Percentiles rank a stretch among this genome's conserved stretches.
Evolutionary conservation across 192 early-diverging fungal species (phyloP).

Genomic region (Linnemannia zychae): DNA sequence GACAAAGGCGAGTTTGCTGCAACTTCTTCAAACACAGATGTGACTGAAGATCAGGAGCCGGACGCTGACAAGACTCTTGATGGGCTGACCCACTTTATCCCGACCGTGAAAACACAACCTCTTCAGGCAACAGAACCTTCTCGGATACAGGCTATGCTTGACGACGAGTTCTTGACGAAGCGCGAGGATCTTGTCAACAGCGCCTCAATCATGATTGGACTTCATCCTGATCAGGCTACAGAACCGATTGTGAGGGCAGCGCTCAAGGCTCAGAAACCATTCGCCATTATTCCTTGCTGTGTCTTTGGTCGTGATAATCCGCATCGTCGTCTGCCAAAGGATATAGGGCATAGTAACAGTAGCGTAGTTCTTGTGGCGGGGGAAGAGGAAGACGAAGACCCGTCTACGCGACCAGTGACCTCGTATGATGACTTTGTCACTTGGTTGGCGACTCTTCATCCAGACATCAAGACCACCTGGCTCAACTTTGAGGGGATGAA

Average conservation of each 20-base stretch:
- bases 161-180: slow-evolving; percentile 49
- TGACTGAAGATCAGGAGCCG: slow-evolving; percentile 19
- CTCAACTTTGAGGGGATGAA: slow-evolving; percentile 56
- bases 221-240: slow-evolving; percentile 74
- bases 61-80: slow-evolving; percentile 17
- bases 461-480: slow-evolving; percentile 48
- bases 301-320: slow-evolving; percentile 68
- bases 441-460: slow-evolving; percentile 40
- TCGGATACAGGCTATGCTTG: slow-evolving; percentile 46
- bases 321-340: slow-evolving; percentile 54
- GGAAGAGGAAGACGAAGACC: background rate
- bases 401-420: slow-evolving; percentile 36
- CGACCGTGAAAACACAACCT: slow-evolving; percentile 27
- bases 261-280: slow-evolving; percentile 59
- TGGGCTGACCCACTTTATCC: slow-evolving; percentile 22
- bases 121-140: slow-evolving; percentile 42
- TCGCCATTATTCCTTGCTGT: slow-evolving; percentile 72
- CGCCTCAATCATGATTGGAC: slow-evolving; percentile 63
- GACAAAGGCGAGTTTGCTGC: background rate
- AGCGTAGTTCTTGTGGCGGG: background rate
- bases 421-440: slow-evolving; percentile 53
- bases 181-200: slow-evolving; percentile 34
- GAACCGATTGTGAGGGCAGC: slow-evolving; percentile 69
- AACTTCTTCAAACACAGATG: background rate
- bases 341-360: background rate